Evolutionary conservation across 2,329 filamentous ascomycete species (phyloP).

Genomic region (Aspergillus sp.): DNA sequence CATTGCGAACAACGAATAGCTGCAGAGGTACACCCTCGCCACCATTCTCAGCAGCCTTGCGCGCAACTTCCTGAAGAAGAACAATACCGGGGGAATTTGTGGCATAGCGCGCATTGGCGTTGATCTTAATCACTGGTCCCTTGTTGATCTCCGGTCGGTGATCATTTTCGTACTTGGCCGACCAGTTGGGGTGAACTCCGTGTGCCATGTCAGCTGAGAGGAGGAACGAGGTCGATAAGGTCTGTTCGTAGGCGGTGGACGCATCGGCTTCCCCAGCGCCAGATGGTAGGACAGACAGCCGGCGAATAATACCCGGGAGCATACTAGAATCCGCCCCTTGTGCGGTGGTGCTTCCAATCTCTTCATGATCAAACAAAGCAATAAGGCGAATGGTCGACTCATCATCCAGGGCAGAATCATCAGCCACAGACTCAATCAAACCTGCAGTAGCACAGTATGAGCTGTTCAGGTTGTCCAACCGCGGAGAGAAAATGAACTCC

Average conservation of each 20-base stretch:
- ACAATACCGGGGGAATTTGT: slow-evolving; percentile 96
- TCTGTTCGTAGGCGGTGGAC: slow-evolving; percentile 88
- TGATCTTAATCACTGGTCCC: slow-evolving; percentile 95
- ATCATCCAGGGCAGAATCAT: slow-evolving; percentile 64
- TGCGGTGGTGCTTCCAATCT: slow-evolving; percentile 88
- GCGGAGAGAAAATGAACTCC: slow-evolving; percentile 94
- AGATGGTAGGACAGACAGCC: slow-evolving; percentile 76
- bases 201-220: slow-evolving; percentile 98
- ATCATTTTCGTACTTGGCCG: slow-evolving; percentile 83
- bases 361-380: slow-evolving; percentile 95
- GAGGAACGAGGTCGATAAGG: slow-evolving; percentile 84
- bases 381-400: slow-evolving; percentile 86
- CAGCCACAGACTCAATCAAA: slow-evolving; percentile 74
- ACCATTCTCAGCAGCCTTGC: slow-evolving; percentile 54
- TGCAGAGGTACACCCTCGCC: slow-evolving; percentile 79
- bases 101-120: slow-evolving; percentile 94
- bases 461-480: slow-evolving; percentile 94
- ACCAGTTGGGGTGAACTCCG: slow-evolving; percentile 92
- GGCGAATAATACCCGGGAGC: slow-evolving; percentile 80
- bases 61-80: slow-evolving; percentile 81
- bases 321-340: slow-evolving; percentile 94
- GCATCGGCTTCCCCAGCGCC: slow-evolving; percentile 61
- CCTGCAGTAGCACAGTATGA: slow-evolving; percentile 89
- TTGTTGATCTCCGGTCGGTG: slow-evolving; percentile 96
- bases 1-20: slow-evolving; percentile 94